Evolutionary conservation across 768 basidiomycete genomes (phyloP).

Genomic region (Boletus reticulatus): DNA sequence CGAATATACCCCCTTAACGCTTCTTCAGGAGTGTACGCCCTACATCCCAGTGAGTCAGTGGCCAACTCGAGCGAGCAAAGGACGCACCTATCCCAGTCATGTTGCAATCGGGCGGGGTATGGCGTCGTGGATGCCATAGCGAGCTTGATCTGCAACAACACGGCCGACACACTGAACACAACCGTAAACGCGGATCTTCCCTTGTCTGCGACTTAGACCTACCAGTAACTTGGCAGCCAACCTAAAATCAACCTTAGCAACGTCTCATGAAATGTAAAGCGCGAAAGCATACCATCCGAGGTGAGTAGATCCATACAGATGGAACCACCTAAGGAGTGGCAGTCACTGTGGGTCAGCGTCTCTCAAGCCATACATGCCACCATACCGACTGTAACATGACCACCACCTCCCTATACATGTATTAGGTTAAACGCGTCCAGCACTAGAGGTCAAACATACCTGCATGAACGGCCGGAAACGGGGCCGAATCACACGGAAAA

Average conservation of each 20-base stretch:
- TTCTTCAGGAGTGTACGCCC: conserved; percentile 50
- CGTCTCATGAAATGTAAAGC: not conserved
- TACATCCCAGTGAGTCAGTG: conserved; percentile 2
- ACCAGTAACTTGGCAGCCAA: conserved; percentile 71
- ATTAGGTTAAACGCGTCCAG: not conserved
- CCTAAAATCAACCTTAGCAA: not conserved
- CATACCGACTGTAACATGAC: conserved; percentile 61
- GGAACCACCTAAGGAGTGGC: conserved; percentile 49
- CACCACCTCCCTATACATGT: conserved; percentile 52
- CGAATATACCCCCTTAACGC: conserved; percentile 62
- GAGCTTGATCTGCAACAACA: conserved; percentile 63
- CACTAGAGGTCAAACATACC: conserved; percentile 8
- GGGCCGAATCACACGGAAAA: conserved; percentile 73
- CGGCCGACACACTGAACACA: conserved; percentile 35
- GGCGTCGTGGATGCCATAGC: conserved; percentile 70
- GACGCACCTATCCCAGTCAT: conserved; percentile 44
- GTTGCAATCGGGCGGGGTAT: conserved; percentile 54
- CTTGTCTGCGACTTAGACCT: conserved; percentile 1
- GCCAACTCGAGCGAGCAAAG: not conserved
- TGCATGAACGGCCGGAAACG: conserved; percentile 68
- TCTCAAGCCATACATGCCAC: conserved; percentile 1
- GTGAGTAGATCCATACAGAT: conserved; percentile 76
- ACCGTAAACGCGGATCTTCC: not conserved
- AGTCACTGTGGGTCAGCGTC: not conserved
- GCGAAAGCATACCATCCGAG: conserved; percentile 41